phyloP scores from a whole-genome alignment of 495 filamentous ascomycete species.

The Lophium mytilinum region DNA sequence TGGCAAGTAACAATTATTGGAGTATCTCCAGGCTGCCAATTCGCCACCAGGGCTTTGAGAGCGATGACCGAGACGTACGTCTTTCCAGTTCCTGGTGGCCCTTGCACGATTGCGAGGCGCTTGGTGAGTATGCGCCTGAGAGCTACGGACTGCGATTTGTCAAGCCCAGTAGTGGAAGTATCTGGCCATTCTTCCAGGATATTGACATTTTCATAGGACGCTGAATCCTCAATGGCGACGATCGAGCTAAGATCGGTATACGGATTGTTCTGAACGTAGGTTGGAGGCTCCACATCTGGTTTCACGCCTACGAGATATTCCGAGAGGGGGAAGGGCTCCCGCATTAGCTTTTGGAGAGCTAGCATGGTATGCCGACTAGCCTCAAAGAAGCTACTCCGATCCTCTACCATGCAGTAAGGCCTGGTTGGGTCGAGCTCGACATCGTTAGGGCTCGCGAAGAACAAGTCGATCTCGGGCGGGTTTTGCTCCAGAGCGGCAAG shows the following conservation, averaged over 20 bases:
- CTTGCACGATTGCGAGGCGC: constrained; percentile 72
- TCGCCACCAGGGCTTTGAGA: constrained; percentile 57
- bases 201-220: constrained; percentile 34
- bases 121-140: constrained; percentile 65
- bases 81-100: constrained; percentile 88
- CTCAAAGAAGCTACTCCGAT: constrained; percentile 64
- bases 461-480: constrained; percentile 69
- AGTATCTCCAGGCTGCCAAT: constrained; percentile 50
- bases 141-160: constrained; percentile 60
- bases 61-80: constrained; percentile 69
- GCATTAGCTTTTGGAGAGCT: constrained; percentile 63
- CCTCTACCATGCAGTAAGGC: constrained; percentile 74
- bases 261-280: constrained; percentile 43
- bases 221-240: constrained; percentile 23
- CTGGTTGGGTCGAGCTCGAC: constrained; percentile 58
- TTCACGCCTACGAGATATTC: constrained; percentile 52
- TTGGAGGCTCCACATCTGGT: constrained; percentile 39
- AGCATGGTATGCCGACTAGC: constrained; percentile 60
- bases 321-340: constrained; percentile 54
- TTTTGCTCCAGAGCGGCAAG: constrained; percentile 51
- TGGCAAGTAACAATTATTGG: constrained; percentile 76
- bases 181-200: constrained; percentile 47
- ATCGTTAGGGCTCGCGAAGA: constrained; percentile 56
- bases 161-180: constrained; percentile 43
- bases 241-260: constrained; percentile 39